phyloP scores from a whole-genome alignment of 1,284 basidiomycete species.

The Pisolithus thermaeus region DNA sequence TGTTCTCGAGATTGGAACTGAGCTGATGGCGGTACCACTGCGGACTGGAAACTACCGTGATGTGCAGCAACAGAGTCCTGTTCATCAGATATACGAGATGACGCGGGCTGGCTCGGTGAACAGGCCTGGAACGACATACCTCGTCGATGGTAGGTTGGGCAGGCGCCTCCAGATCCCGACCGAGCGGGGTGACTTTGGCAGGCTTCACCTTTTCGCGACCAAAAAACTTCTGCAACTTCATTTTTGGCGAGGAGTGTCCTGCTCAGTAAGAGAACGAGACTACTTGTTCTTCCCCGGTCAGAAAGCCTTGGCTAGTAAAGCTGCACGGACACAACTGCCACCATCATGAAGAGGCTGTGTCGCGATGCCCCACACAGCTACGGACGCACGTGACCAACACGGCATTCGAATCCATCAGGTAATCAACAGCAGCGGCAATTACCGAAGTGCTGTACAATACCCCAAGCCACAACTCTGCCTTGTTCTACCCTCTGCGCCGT shows the following conservation, averaged over 20 bases:
- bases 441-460: conserved; percentile 9
- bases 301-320: not conserved
- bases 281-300: not conserved
- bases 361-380: not conserved
- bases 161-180: conserved; percentile 30
- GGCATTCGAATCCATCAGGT: not conserved
- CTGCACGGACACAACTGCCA: not conserved
- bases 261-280: conserved; percentile 5
- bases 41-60: conserved; percentile 11
- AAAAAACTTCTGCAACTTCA: conserved; percentile 45
- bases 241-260: conserved; percentile 13
- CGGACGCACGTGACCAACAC: not conserved
- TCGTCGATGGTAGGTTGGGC: conserved; percentile 21
- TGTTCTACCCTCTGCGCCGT: conserved; percentile 24
- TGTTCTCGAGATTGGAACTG: conserved; percentile 16
- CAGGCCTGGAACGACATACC: conserved; percentile 11
- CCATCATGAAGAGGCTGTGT: conserved; percentile 22
- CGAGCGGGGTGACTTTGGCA: conserved; percentile 27
- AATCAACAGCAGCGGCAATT: not conserved
- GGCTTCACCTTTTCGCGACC: conserved; percentile 42
- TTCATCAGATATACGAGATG: not conserved
- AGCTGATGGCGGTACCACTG: conserved; percentile 1
- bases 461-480: conserved; percentile 8
- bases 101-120: not conserved
- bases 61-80: conserved; percentile 23